Evolutionary conservation across 2,329 filamentous ascomycete species (phyloP).

Genomic region (Penicillium expansum): DNA sequence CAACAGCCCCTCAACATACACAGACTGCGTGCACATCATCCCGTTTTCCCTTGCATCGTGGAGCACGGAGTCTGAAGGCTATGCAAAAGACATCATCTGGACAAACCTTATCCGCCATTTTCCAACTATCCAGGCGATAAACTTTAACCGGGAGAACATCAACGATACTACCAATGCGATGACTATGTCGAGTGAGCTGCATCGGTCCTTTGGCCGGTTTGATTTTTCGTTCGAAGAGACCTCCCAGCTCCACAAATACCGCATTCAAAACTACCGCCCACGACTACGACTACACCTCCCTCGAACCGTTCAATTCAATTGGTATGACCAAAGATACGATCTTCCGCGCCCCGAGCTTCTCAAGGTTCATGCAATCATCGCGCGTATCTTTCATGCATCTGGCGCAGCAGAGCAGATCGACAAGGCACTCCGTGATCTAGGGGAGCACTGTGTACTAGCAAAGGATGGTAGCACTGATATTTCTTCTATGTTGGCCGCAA

Average conservation of each 20-base stretch:
- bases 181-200: neutral
- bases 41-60: neutral
- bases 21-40: neutral
- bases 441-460: neutral
- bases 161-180: neutral
- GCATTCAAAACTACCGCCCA: neutral
- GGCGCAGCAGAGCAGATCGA: neutral
- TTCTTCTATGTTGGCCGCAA: neutral
- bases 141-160: neutral
- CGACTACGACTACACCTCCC: neutral
- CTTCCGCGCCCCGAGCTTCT: neutral
- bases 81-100: conserved; percentile 5
- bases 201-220: neutral
- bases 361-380: neutral
- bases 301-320: neutral
- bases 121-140: conserved; percentile 3
- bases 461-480: conserved; percentile 5
- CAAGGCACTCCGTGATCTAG: conserved; percentile 1
- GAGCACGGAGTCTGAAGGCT: neutral
- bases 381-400: conserved; percentile 6
- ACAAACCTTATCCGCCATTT: conserved; percentile 1
- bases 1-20: neutral
- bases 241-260: neutral
- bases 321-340: neutral
- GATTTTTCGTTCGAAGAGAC: conserved; percentile 1